Conservation (phyloP, 1,284 basidiomycete genomes). For the Agaricales sp. region DNA sequence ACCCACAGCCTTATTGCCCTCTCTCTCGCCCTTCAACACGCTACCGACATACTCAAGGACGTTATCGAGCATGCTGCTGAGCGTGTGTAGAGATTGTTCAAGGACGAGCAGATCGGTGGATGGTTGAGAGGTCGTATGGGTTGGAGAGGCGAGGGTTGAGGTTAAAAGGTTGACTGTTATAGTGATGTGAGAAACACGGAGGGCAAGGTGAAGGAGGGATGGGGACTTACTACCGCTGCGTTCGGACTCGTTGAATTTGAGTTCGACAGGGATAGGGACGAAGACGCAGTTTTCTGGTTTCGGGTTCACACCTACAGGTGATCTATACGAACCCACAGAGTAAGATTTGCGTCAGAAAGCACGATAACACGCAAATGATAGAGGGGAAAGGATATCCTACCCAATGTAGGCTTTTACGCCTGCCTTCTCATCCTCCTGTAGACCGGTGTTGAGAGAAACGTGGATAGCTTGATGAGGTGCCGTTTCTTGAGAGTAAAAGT, state of each 20-base stretch:
- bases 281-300: slow-evolving; percentile 92
- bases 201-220: slow-evolving; percentile 2
- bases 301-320: slow-evolving; percentile 75
- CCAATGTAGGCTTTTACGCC: slow-evolving; percentile 87
- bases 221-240: slow-evolving; percentile 68
- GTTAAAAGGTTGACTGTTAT: slow-evolving; percentile 67
- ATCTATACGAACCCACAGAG: slow-evolving; percentile 30
- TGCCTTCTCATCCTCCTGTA: slow-evolving; percentile 59
- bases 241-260: slow-evolving; percentile 77
- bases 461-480: slow-evolving; percentile 86
- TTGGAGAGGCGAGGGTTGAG: slow-evolving; percentile 38
- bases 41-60: slow-evolving; percentile 82
- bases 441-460: slow-evolving; percentile 84
- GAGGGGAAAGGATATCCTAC: slow-evolving; percentile 31
- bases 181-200: slow-evolving; percentile 3
- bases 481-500: slow-evolving; percentile 94
- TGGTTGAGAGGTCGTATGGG: slow-evolving; percentile 41
- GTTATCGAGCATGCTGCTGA: slow-evolving; percentile 75
- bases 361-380: slow-evolving; percentile 1
- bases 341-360: slow-evolving; percentile 8
- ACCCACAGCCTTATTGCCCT: slow-evolving; percentile 84
- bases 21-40: slow-evolving; percentile 69
- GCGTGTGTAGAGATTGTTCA: slow-evolving; percentile 61
- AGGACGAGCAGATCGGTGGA: slow-evolving; percentile 56
- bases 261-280: slow-evolving; percentile 74